Conservation (phyloP, 2,329 filamentous ascomycete species). For the Venturia oleaginea region DNA sequence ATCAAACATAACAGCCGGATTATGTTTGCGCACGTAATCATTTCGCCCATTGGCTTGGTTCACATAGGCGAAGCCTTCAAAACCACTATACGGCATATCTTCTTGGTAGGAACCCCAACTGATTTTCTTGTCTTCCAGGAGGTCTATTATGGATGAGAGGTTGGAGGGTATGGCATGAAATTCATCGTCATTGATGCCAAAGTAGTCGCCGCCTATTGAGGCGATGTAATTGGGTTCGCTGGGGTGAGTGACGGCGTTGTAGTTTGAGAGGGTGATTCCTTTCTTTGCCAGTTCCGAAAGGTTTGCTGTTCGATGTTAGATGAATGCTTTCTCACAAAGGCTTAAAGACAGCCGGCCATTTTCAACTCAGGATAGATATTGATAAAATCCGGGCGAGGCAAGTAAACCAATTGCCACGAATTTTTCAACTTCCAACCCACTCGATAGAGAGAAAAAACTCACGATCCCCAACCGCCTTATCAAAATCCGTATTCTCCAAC, state of each 20-base stretch:
- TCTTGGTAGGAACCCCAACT: slow-evolving; percentile 61
- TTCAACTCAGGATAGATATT: background rate
- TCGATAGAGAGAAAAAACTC: slow-evolving; percentile 22
- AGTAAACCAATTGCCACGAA: too few species aligned
- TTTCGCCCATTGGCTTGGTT: slow-evolving; percentile 59
- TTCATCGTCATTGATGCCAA: slow-evolving; percentile 61
- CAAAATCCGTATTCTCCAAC: slow-evolving; percentile 67
- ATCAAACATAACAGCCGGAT: slow-evolving; percentile 55
- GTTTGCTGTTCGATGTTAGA: slow-evolving; percentile 11
- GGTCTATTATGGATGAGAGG: slow-evolving; percentile 31
- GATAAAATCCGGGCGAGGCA: too few species aligned
- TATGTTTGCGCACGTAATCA: slow-evolving; percentile 79
- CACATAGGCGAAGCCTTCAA: slow-evolving; percentile 52
- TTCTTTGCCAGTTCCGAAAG: slow-evolving; percentile 44
- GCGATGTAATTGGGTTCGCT: slow-evolving; percentile 70
- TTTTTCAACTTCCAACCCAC: background rate
- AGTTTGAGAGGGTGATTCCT: slow-evolving; percentile 51
- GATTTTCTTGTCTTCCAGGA: slow-evolving; percentile 33
- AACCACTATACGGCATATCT: slow-evolving; percentile 67
- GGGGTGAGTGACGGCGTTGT: slow-evolving; percentile 57
- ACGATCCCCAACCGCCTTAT: slow-evolving; percentile 53
- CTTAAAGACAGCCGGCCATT: background rate
- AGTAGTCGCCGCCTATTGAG: slow-evolving; percentile 60
- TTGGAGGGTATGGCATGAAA: slow-evolving; percentile 41
- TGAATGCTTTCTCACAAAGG: background rate